Conservation (phyloP, 2,329 filamentous ascomycete species). For the Epichloe coenophiala region DNA sequence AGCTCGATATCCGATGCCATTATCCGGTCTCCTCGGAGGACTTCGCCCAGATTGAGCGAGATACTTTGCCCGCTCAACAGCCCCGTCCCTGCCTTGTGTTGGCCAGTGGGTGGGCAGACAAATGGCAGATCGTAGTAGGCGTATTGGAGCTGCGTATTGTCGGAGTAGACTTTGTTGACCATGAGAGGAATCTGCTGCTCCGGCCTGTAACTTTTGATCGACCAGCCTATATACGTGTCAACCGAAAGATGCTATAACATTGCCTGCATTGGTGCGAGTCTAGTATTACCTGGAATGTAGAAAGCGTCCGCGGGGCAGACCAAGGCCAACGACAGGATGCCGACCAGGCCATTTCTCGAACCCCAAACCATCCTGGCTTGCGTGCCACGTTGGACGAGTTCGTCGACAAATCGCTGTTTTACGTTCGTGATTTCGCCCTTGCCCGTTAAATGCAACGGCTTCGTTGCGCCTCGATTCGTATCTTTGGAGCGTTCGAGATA, state of each 20-base stretch:
- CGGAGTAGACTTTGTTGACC: constrained; percentile 85
- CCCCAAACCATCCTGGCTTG: constrained; percentile 8
- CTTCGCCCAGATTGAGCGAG: constrained; percentile 73
- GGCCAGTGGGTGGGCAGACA: constrained; percentile 65
- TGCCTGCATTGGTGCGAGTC: neutral
- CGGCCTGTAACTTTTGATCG: constrained; percentile 65
- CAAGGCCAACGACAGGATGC: constrained; percentile 29
- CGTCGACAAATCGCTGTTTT: neutral
- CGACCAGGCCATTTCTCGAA: constrained; percentile 21
- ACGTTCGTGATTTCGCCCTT: neutral
- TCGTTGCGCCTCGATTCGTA: no score
- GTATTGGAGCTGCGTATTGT: constrained; percentile 82
- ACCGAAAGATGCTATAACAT: neutral
- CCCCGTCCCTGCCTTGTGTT: constrained; percentile 48
- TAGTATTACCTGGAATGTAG: constrained; percentile 64
- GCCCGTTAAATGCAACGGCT: no score
- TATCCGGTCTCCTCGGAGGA: constrained; percentile 77
- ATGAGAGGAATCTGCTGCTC: constrained; percentile 70
- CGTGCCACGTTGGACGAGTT: neutral
- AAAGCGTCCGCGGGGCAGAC: constrained; percentile 43
- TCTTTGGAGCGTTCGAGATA: no score
- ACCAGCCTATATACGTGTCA: constrained; percentile 46
- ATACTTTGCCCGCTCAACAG: constrained; percentile 66
- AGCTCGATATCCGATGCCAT: constrained; percentile 74
- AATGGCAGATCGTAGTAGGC: constrained; percentile 83